These are phyloP conservation scores for Centrapalus pauciflorus DNA, from an alignment of 129 eudicot species.

Conservation along the genomic window DNA sequence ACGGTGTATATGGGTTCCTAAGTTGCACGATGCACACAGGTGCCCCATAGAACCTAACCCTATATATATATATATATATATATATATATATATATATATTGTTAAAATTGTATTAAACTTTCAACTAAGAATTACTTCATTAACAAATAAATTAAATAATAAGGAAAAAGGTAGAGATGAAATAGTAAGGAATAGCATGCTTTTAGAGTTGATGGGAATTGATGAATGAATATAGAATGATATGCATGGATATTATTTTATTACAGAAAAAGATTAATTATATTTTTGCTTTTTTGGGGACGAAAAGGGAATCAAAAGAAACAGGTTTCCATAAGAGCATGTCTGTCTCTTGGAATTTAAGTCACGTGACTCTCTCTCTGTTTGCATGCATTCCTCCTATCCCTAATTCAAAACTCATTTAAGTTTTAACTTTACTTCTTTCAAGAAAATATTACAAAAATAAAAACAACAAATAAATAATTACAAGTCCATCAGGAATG, in stretches of 20 bases:
- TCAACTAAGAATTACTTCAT: background rate
- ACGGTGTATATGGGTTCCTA: no score
- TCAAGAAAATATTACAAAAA: background rate
- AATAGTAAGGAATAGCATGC: constrained; percentile 30
- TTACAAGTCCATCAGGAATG: no score
- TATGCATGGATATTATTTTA: constrained; percentile 35
- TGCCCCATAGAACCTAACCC: no score
- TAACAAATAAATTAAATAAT: no score
- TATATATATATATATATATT: no score
- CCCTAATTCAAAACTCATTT: no score
- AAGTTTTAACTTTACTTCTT: background rate
- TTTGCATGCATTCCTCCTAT: constrained; percentile 17
- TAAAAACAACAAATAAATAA: no score
- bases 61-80: no score
- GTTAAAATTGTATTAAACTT: no score
- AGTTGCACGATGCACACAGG: no score
- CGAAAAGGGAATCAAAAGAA: constrained; percentile 31
- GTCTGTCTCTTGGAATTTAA: constrained; percentile 26
- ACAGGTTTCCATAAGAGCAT: constrained; percentile 34
- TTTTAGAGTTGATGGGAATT: constrained; percentile 32
- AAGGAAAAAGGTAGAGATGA: background rate
- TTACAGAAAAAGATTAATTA: constrained; percentile 27
- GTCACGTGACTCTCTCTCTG: constrained; percentile 27
- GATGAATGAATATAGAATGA: constrained; percentile 35
- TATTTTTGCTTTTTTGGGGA: constrained; percentile 30